Percentiles rank a stretch among this genome's conserved stretches.
Conservation (phyloP, 192 early-diverging fungal genomes). For the Cetraspora pellucida region DNA sequence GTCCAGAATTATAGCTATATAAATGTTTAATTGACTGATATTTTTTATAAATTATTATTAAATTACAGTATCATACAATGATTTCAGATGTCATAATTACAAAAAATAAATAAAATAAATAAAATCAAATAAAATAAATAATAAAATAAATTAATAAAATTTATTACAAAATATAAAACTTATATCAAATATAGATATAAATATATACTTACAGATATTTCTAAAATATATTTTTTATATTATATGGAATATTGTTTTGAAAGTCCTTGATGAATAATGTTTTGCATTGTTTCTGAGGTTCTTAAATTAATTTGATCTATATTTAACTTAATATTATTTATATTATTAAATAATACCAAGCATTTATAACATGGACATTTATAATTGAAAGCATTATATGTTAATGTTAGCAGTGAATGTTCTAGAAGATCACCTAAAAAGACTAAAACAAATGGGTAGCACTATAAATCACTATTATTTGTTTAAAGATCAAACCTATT, state of each 20-base stretch:
- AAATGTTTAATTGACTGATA: no score
- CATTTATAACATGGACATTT: neutral
- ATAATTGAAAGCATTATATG: neutral
- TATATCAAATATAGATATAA: no score
- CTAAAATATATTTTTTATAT: neutral
- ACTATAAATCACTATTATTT: neutral
- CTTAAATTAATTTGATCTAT: neutral
- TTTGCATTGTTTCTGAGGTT: neutral
- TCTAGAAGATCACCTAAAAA: neutral
- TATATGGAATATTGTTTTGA: neutral
- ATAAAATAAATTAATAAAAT: no score
- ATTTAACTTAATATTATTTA: neutral
- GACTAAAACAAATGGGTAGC: neutral
- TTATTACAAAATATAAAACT: no score
- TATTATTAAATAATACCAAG: neutral
- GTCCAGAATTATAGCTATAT: no score
- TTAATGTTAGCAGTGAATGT: neutral
- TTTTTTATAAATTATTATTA: no score
- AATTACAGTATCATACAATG: no score
- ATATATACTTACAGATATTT: neutral
- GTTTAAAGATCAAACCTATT: neutral
- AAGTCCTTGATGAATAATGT: neutral
- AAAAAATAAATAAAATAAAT: no score
- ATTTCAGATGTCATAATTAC: no score
- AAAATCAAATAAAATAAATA: no score